Evolutionary conservation across 1,139 yeast genomes (phyloP).

Genomic region (Taphrina betulina): DNA sequence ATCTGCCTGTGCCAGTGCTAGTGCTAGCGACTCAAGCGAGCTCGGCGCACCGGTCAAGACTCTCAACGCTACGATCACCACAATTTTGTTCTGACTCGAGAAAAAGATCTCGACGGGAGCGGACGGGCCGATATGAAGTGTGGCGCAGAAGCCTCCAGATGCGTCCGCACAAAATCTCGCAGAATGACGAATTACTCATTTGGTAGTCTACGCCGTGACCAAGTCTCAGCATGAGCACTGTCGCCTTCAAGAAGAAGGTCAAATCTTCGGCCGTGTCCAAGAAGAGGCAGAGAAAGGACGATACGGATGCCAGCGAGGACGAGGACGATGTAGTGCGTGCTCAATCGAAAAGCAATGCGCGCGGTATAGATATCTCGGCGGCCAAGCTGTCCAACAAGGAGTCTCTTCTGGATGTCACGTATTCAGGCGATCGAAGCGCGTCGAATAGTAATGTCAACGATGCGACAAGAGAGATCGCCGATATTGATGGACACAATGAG

Average conservation of each 20-base stretch:
- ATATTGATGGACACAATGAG: slow-evolving; percentile 33
- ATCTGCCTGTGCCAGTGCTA: neutral
- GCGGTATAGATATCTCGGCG: neutral
- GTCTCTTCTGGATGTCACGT: slow-evolving; percentile 2
- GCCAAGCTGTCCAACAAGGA: neutral
- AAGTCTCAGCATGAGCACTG: neutral
- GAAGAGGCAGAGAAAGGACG: neutral
- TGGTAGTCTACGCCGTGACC: no score
- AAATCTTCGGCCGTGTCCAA: neutral
- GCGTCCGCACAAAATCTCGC: no score
- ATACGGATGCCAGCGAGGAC: neutral
- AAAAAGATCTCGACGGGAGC: no score
- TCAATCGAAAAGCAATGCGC: neutral
- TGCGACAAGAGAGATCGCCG: slow-evolving; percentile 27
- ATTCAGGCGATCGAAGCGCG: slow-evolving; percentile 8
- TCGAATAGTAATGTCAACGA: slow-evolving; percentile 15
- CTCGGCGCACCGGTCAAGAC: no score
- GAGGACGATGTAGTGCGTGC: slow-evolving; percentile 13
- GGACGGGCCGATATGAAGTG: no score
- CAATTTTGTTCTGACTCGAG: no score
- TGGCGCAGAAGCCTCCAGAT: no score
- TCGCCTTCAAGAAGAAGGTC: neutral
- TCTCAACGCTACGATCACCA: no score
- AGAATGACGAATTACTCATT: no score
- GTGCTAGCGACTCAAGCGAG: no score